Base-by-base conservation (phyloP, 768 basidiomycete species). In the Psilocybe tampanensis region DNA sequence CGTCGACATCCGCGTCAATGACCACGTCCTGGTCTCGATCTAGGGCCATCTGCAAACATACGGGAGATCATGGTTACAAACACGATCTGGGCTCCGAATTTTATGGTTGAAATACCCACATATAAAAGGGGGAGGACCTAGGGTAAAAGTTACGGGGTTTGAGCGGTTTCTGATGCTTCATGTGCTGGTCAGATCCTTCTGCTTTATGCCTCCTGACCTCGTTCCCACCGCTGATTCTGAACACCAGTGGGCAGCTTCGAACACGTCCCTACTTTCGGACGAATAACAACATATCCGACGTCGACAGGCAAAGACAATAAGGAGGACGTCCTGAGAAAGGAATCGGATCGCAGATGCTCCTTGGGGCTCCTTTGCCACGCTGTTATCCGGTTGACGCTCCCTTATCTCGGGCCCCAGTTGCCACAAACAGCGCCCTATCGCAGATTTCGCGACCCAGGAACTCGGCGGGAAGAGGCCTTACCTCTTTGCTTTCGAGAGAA, bases 131-230 rank as follows among this genome's bases (percentile, higher is more conserved):
- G 50, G 53, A 53, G 59, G 58, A 49, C 61, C 47, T 56, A 42
- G 55, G 55, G 54, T 47, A 49, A 57, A 64, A 59, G 65, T 55
- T 60, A 68, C 60, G 66, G 68, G 66, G 66, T 61, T 64, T 68
- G 58, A 63, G 64, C 56, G 63, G 62, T 62, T 57, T 63, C 69
- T 47, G 58, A 62, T 63, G 62, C 52, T 51, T 39, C 60, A 61
- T 61, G 59, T 66, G 61, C 62, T 58, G 59, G 56, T 55, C 4
- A 61, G 51, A 34, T 21, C 29, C 64, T 66, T 70, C 60, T 69
- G 68, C 70, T 73, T 74, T 76, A 72, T 74, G 70, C 66, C 65
- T 48, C 67, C 65, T 68, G 68, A 57, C 66, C 55, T 64, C 58
- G 59, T 71, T 71, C 72, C 71, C 73, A 71, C 68, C 65, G 58